Base-by-base conservation (phyloP, 768 basidiomycete species). In the Infundibulicybe gibba region DNA sequence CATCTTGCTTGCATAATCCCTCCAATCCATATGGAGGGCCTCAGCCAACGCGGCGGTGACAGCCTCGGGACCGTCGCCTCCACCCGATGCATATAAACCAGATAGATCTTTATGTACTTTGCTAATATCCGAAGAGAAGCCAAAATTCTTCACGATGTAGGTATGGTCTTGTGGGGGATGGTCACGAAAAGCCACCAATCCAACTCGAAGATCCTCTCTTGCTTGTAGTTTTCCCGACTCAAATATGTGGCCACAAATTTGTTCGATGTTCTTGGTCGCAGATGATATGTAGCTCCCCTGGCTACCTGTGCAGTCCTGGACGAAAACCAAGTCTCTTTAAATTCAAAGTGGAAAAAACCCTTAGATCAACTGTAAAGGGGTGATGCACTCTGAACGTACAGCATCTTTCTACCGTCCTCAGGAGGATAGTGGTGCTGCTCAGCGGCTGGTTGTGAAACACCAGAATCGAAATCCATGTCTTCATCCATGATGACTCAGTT, bases 121-220 rank as follows among this genome's bases (percentile, higher is more conserved):
- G 57, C 79, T 75, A 54, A 95, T 94, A 61, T 95, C 89, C 10
- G 90, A 91, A 17, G 94, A 88, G 68, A 98, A 97, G 2, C 90
- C 90, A 75, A 94, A 92, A 62, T 89, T 94, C 73, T 88, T 92
- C 59, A 85, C 86, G 52, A 98, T 72, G 63, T 94, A 98, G 46
- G 93, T 94, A 58, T 90, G 91, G 62, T 98, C 94, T 70, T 98
- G 94, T 13, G 94, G 94, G 19, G 94, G 94, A 61, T 98, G 92
- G 70, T 98, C 94, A 51, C 95, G 82, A 69, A 94, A 98, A 35
- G 93, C 94, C 54, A 98, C 76, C 42, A 98, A 78, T 49, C 94
- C 97, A 34, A 98, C 83, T 52, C 92, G 82, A 16, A 95, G 79
- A 64, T 97, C 94, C 58, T 95, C 93, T 39, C 73, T 79, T 46